Evolutionary conservation across 306 rosid species (phyloP), one percentile per base, ranked within the genome.

Genomic region (Prunus kanzakura): DNA sequence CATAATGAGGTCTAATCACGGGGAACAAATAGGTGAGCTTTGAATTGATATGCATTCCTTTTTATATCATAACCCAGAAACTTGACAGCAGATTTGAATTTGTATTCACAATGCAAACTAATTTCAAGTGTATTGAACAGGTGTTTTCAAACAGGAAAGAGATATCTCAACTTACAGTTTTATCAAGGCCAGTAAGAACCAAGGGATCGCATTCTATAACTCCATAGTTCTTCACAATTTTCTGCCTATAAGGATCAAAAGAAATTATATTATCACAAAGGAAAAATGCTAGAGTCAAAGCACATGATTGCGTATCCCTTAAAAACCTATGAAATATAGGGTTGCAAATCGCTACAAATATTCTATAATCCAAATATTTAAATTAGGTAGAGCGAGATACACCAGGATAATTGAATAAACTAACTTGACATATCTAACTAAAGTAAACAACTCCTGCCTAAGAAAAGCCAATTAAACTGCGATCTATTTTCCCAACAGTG

Each of bases 221-320:
- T 64, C 96, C 97, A 76, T 92, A 92, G n/a, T 77, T 89, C 96
- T 88, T 89, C 84, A 85, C 87, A 80, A 86, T 30, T 74, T 80
- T 92, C 78, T 79, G 87, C 90, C 97, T 92, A 58, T 84, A 85
- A 82, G 72, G 69, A 85, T 64, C 73, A 84, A 83, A 72, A 73
- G 70, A 70, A 81, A 63, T 69, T 27, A 66, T 29, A 79, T 77
- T 80, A 63, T 62, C 51, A 71, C 23, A 50, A 69, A 11, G 19
- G 55, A 68, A 60, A 77, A 73, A 47, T 38, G 27, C 8, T 57
- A 19, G 69, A 55, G 64, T 13, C 69, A 52, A 81, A 67, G 43
- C 41, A 63, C 68, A 76, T 66, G 54, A 61, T 54, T 63, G 35
- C 55, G 69, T 49, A 79, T 52, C 54, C 72, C 55, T 75, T 67